Evolutionary conservation across 192 early-diverging fungal genomes (phyloP), one percentile per base, ranked within the genome.

Genomic region (Dispira parvispora): DNA sequence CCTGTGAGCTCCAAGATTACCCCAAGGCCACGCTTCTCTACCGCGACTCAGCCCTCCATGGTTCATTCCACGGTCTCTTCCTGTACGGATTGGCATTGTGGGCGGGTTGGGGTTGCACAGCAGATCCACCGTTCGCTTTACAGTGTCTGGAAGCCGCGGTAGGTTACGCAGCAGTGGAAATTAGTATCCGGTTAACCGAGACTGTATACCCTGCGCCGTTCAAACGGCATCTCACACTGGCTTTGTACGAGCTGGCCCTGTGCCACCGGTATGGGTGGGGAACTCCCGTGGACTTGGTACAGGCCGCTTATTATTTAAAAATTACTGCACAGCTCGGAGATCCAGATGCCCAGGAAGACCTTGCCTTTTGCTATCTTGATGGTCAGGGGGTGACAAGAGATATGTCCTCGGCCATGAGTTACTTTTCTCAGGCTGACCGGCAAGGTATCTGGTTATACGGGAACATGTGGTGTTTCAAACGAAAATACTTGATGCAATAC

Each of bases 221-320:
- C n/a, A 20, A 44, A 46, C 61, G 46, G 4, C 46, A 62, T 18
- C 46, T 62, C 25, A 47, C 61, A 18, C 20, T 62, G 10, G 61
- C 61, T 16, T 25, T 62, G 27, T 62, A 62, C 61, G 61, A 62
- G 13, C 26, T 62, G 61, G 61, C 44, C 45, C 27, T 46, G 3
- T 62, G 44, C 11, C 49, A 32, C 45, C 61, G 25, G n/a, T 11
- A 62, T 46, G 61, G 61, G 14, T 62, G 61, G 61, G 61, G 61
- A 1, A 27, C 27, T 0, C 21, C 45, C 1, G 13, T 16, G 3
- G 18, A n/a, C 6, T 32, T 26, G 5, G 11, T 16, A 12, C 46
- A 11, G 25, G 61, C 45, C n/a, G 11, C 45, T 26, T 62, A 49
- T 46, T 62, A 62, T 28, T 62, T 62, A 8, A 26, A 62, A 12